Base-by-base conservation (phyloP, 768 basidiomycete genomes). In the Asterophora parasitica region DNA sequence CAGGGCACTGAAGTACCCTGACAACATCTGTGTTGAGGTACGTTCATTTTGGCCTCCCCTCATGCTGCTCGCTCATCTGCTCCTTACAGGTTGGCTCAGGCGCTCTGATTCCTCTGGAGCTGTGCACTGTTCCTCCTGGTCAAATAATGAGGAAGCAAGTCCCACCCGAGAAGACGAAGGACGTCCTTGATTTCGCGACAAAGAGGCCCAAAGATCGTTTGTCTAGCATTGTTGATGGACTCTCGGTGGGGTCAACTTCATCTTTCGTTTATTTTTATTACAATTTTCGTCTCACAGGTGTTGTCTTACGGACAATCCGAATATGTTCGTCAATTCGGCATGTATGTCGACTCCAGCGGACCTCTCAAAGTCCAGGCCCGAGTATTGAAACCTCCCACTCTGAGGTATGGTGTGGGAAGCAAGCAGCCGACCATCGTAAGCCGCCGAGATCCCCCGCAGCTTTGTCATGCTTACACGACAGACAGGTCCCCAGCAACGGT, bases 141-240 rank as follows among this genome's bases (percentile, higher is more conserved):
- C 85, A 86, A 50, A 81, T 85, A 45, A 83, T 83, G 79, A 72
- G 82, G 35, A 85, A 83, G 53, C 83, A 84, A 52, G 75, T 86
- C 1, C 83, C 84, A 0, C 67, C 80, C 0, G 81, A 85, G 51
- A 80, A 77, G 58, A 85, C 80, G 0, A 80, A 73, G 48, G 71
- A 76, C 2, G 82, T 86, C 3, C 67, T 85, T 0, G 74, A 76
- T 0, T 86, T 86, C 52, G 80, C 83, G 0, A 85, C 85, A 9
- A 83, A 81, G 63, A 72, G 62, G 45, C 83, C 83, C 0, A 51
- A 60, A 1, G 79, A 80, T 1, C 76, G 85, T 16, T 66, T 85
- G 2, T 59, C 58, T 7, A 79, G 77, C 50, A 86, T 86, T 48
- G 59, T 46, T 4, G 66, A 71, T 12, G 83, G 82, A 4, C 68